Evolutionary conservation across 352 stramenopile genomes (phyloP), one percentile per base, ranked within the genome.

Genomic region (Phytophthora constricta): DNA sequence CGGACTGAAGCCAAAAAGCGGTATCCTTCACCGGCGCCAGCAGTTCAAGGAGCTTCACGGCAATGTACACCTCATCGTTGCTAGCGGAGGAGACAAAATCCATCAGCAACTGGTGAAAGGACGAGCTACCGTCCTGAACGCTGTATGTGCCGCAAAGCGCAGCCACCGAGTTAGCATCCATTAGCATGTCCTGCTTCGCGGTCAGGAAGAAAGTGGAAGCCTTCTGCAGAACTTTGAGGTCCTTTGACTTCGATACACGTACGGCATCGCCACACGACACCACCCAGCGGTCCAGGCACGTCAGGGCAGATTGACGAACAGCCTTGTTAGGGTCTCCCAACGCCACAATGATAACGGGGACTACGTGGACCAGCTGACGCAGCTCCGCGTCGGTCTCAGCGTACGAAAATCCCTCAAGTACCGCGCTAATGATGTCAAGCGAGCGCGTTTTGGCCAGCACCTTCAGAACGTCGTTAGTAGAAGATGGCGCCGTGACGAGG

Each of bases 161-260:
- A 33, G 68, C 27, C 2, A 93, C 65, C 5, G 87, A 86, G 47
- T 74, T 74, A 8, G 61, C 62, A 66, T 96, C 88, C 85, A 95
- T 93, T 23, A 80, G 5, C 28, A 96, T 89, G 54, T 96, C 88
- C 33, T 87, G 68, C 51, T 90, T 90, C 16, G 82, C 82, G 13
- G 85, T 53, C 11, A 93, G 17, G 2, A 96, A 68, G n/a, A 80
- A 87, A 4, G 51, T 26, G 3, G 68, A 68, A 1, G 82, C 75
- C 20, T 75, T 70, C 5, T 70, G 57, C 11, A 77, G 66, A 19
- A 70, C 55, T 34, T 79, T 74, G 25, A 87, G 39, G 9, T 79
- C 58, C 17, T 56, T 19, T 31, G 65, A 72, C 17, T 53, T 66
- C 0, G 65, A 68, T 16, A 57, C 59, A 13, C 59, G 45, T 26